These are phyloP conservation scores for Phytophthora kernoviae DNA, from an alignment of 352 stramenopile species.

Conservation along the genomic window DNA sequence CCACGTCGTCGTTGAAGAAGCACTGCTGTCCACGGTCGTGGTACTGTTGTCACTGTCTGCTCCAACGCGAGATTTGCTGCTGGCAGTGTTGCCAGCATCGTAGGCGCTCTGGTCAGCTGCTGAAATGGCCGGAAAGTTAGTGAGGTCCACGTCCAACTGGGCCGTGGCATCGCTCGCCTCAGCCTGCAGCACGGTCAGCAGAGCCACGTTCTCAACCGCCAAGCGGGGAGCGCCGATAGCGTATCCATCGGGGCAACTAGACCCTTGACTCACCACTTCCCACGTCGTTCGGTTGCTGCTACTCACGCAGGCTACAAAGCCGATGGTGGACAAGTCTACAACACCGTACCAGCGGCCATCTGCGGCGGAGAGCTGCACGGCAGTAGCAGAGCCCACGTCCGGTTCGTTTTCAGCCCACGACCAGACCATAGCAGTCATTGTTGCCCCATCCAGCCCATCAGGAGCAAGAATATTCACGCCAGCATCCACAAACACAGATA, in stretches of 20 bases:
- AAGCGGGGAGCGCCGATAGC: constrained; percentile 36
- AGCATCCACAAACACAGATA: constrained; percentile 51
- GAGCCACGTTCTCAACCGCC: constrained; percentile 56
- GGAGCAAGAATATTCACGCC: constrained; percentile 69
- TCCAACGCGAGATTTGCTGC: constrained; percentile 24
- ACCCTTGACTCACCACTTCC: constrained; percentile 52
- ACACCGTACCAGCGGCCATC: constrained; percentile 68
- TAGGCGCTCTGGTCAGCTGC: constrained; percentile 48
- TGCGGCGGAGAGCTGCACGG: constrained; percentile 47
- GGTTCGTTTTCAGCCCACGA: constrained; percentile 64
- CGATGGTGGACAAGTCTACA: constrained; percentile 40
- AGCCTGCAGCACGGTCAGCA: constrained; percentile 37
- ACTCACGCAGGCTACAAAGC: constrained; percentile 62
- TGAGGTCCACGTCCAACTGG: constrained; percentile 56
- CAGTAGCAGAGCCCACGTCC: constrained; percentile 30
- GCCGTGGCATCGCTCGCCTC: constrained; percentile 37
- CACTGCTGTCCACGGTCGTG: constrained; percentile 10
- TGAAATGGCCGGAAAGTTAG: constrained; percentile 50
- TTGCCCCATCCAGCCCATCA: constrained; percentile 54
- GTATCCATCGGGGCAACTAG: constrained; percentile 47
- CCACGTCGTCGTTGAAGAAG: background rate
- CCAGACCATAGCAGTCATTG: constrained; percentile 66
- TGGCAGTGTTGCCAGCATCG: constrained; percentile 30
- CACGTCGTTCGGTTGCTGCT: constrained; percentile 47
- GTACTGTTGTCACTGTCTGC: constrained; percentile 8